Base-by-base conservation (phyloP, 2,329 filamentous ascomycete genomes). In the Hirsutella minnesotensis region DNA sequence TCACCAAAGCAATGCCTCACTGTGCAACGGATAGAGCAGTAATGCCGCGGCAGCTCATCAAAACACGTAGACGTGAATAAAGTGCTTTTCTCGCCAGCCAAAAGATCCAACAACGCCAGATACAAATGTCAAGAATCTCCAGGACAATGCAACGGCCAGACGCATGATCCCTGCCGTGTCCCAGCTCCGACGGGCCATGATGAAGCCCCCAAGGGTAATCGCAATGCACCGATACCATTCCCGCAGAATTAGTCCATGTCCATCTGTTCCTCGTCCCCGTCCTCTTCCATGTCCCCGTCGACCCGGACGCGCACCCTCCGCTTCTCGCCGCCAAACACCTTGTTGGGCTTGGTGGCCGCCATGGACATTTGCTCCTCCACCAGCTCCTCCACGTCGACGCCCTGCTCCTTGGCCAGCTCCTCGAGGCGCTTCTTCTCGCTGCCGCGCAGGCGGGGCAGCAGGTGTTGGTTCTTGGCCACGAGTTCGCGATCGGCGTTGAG, bases 381-480 rank as follows among this genome's bases (percentile, higher is more conserved):
- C 52, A 67, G 61, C 50, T 68, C 66, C 60, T 73, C 72, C 31
- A 57, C 58, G 35, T 64, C 63, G 56, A 75, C 44, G 7, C 45
- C 73, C 62, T 72, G 57, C 42, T 60, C 70, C 53, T 72, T 59
- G 42, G 63, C 70, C 58, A 75, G 67, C 56, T 76, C 67, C 53
- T 75, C 75, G 54, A 83, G 63, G 44, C 67, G 64, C 55, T 68
- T 67, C 66, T 72, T 73, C 69, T 81, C 77, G 63, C 71, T 77
- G 55, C 73, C 77, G 53, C 77, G 69, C 62, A 83, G 69, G 59
- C 76, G 76, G 53, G 86, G 87, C 56, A 98, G 77, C 63, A 98
- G 74, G 68, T 98, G 92, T 70, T 88, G 81, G 67, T 95, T 90
- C 70, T 92, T 80, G 53, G 81, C 82, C 41, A 98, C 89, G 51